Percentiles rank a stretch among this genome's conserved stretches.
phyloP scores from a whole-genome alignment of 768 basidiomycete genomes.

The Xerocomus brunneocitrinus region DNA sequence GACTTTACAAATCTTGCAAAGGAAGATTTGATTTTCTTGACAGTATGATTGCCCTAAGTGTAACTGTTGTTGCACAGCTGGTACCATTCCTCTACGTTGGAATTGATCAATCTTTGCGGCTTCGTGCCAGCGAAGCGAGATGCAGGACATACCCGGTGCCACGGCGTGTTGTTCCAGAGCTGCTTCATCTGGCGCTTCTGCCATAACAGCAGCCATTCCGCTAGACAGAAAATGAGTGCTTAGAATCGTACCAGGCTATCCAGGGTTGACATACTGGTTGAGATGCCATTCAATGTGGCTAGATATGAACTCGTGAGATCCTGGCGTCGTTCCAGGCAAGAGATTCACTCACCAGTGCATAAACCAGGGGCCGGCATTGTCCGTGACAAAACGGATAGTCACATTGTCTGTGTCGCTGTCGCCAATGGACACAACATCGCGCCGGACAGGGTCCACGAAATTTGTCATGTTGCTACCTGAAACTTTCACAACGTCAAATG shows the following conservation, averaged over 20 bases:
- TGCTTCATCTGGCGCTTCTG: background rate
- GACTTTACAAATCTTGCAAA: background rate
- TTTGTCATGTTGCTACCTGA: conserved; percentile 24
- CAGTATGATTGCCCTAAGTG: background rate
- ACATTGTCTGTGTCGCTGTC: conserved; percentile 36
- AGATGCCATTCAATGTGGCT: conserved; percentile 7
- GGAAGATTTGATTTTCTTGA: background rate
- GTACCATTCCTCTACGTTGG: background rate
- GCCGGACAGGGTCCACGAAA: conserved; percentile 29
- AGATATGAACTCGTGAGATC: background rate
- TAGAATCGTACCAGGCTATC: background rate
- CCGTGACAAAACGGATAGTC: conserved; percentile 54
- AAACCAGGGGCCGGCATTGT: conserved; percentile 62
- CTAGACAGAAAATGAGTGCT: background rate
- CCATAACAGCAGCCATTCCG: conserved; percentile 2
- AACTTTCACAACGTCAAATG: conserved; percentile 30
- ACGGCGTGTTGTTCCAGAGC: background rate
- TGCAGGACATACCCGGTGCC: background rate
- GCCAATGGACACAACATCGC: conserved; percentile 23
- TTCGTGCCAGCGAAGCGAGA: background rate
- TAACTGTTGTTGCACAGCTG: background rate
- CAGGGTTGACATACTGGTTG: background rate
- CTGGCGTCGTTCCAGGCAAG: background rate
- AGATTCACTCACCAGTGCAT: conserved; percentile 30
- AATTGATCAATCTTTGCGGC: background rate